These are phyloP conservation scores for Citrus australasica DNA, from an alignment of 345 rosid species.

Conservation along the genomic window DNA sequence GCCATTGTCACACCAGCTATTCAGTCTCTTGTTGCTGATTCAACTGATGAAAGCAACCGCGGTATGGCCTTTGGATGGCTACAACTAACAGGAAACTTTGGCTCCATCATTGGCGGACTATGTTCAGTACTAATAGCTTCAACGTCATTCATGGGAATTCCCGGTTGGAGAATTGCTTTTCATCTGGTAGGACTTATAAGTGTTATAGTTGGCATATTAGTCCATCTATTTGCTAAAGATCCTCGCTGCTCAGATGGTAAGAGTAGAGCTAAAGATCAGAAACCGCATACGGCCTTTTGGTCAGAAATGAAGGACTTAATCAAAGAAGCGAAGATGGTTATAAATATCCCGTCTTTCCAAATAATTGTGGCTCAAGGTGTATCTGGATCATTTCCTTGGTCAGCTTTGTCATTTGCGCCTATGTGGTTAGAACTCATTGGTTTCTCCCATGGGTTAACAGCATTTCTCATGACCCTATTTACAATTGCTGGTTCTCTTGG, in stretches of 20 bases:
- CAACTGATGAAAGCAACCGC: conserved; percentile 71
- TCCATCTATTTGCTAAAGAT: conserved; percentile 54
- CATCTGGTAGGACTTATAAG: conserved; percentile 56
- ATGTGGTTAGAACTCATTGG: conserved; percentile 74
- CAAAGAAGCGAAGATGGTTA: conserved; percentile 46
- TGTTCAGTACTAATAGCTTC: conserved; percentile 64
- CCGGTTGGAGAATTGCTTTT: conserved; percentile 82
- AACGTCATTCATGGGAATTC: conserved; percentile 56
- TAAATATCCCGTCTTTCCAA: conserved; percentile 61
- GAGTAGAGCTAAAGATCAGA: conserved; percentile 12
- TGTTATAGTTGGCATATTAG: conserved; percentile 59
- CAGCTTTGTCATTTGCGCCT: conserved; percentile 56
- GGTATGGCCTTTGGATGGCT: conserved; percentile 87
- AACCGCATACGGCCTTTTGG: conserved; percentile 28
- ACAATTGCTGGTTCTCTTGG: conserved; percentile 39
- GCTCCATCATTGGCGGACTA: conserved; percentile 60
- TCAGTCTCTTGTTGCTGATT: conserved; percentile 68
- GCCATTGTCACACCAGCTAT: conserved; percentile 63
- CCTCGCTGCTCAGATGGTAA: conserved; percentile 39
- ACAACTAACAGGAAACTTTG: conserved; percentile 52
- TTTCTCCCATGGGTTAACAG: conserved; percentile 55
- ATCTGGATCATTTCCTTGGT: conserved; percentile 61
- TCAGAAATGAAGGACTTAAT: conserved; percentile 38
- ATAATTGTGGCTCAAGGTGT: conserved; percentile 70
- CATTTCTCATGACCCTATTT: conserved; percentile 42